A percentile compares a stretch with the other conserved stretches of the same genome.
These are phyloP conservation scores for Claviceps purpurea DNA, from an alignment of 2,329 filamentous ascomycete genomes.

Conservation along the genomic window DNA sequence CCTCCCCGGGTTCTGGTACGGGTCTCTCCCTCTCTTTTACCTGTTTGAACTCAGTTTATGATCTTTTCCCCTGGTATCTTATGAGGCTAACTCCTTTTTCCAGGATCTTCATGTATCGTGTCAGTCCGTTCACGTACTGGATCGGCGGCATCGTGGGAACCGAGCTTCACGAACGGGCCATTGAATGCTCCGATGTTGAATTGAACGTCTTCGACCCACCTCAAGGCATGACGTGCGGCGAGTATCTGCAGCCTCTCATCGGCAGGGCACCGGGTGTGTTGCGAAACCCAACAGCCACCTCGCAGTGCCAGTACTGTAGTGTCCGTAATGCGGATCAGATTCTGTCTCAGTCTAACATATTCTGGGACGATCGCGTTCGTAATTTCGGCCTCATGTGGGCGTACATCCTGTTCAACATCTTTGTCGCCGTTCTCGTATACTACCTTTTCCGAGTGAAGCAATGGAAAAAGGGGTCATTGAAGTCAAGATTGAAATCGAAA, in stretches of 20 bases:
- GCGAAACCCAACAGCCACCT: constrained; percentile 43
- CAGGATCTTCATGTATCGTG: constrained; percentile 56
- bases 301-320: constrained; percentile 53
- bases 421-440: constrained; percentile 45
- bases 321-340: constrained; percentile 50
- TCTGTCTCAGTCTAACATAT: constrained; percentile 31
- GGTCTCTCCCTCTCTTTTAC: neutral
- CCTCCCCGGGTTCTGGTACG: constrained; percentile 51
- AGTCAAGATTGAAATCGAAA: neutral
- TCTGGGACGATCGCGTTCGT: constrained; percentile 45
- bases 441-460: constrained; percentile 44
- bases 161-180: constrained; percentile 40
- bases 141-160: constrained; percentile 55
- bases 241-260: constrained; percentile 49
- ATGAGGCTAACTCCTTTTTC: neutral
- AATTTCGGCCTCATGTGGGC: constrained; percentile 60
- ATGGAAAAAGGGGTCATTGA: constrained; percentile 11
- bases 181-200: constrained; percentile 43
- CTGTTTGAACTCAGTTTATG: neutral
- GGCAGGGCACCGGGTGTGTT: constrained; percentile 39
- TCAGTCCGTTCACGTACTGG: constrained; percentile 55
- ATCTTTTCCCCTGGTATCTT: too few species aligned
- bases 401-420: constrained; percentile 51
- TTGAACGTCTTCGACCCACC: constrained; percentile 53
- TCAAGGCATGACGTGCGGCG: constrained; percentile 43